phyloP scores from a whole-genome alignment of 805 yeast genomes.

The Candida tibetensis region DNA sequence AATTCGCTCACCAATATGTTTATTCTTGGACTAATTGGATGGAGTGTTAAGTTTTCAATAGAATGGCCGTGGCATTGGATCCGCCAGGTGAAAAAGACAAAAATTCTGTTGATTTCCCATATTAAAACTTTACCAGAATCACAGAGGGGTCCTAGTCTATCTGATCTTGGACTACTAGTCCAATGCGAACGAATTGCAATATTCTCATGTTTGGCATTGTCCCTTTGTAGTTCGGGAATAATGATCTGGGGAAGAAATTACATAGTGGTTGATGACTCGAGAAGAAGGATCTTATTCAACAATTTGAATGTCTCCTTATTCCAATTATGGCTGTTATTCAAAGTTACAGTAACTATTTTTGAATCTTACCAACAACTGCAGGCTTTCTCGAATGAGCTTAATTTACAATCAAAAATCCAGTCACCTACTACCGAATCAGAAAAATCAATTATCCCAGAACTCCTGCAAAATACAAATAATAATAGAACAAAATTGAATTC shows the following conservation, averaged over 20 bases:
- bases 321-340: slow-evolving; percentile 30
- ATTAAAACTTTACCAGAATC: slow-evolving; percentile 9
- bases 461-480: background rate
- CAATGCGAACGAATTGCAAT: slow-evolving; percentile 21
- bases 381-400: background rate
- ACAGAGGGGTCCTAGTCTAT: slow-evolving; percentile 1
- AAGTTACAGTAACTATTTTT: slow-evolving; percentile 7
- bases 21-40: slow-evolving; percentile 30
- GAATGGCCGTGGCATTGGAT: slow-evolving; percentile 48
- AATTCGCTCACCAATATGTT: slow-evolving; percentile 30
- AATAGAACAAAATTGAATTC: no score
- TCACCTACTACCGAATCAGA: background rate
- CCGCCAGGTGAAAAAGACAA: slow-evolving; percentile 19
- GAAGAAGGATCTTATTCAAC: slow-evolving; percentile 28
- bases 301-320: slow-evolving; percentile 37
- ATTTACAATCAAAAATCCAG: no score
- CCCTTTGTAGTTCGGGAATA: slow-evolving; percentile 24
- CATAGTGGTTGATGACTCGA: slow-evolving; percentile 23
- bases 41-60: slow-evolving; percentile 30
- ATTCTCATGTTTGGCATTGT: slow-evolving; percentile 23
- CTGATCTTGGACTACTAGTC: slow-evolving; percentile 10
- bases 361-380: background rate
- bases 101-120: slow-evolving; percentile 14
- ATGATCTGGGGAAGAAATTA: slow-evolving; percentile 27
- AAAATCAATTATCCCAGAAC: background rate